These are phyloP conservation scores for Candida endomychidarum DNA, from an alignment of 805 yeast species.

Conservation along the genomic window DNA sequence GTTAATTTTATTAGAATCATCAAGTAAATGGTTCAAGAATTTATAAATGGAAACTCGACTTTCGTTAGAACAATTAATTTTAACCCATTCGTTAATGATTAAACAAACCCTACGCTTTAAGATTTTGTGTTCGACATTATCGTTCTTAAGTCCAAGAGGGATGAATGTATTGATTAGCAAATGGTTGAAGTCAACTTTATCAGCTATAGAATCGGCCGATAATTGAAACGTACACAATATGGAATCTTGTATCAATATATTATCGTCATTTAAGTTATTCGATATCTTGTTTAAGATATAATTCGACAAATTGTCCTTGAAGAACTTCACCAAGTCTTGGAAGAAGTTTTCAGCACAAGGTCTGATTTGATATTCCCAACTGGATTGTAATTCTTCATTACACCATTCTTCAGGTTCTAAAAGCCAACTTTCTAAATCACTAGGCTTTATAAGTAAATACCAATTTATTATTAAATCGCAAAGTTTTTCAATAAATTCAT, in stretches of 20 bases:
- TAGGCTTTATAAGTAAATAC: conserved; percentile 72
- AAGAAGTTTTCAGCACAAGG: conserved; percentile 87
- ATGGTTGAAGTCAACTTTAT: conserved; percentile 66
- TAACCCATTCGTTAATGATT: conserved; percentile 78
- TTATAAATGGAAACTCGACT: conserved; percentile 60
- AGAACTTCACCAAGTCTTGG: conserved; percentile 67
- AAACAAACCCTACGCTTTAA: conserved; percentile 75
- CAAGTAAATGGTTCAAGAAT: conserved; percentile 51
- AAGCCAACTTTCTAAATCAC: conserved; percentile 79
- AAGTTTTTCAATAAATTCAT: conserved; percentile 53
- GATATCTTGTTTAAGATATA: conserved; percentile 61
- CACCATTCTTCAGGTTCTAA: conserved; percentile 93
- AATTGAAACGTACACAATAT: conserved; percentile 81
- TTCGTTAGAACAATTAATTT: conserved; percentile 59
- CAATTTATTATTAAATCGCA: conserved; percentile 67
- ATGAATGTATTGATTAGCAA: conserved; percentile 58
- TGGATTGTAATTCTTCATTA: conserved; percentile 70
- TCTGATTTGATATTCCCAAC: conserved; percentile 81
- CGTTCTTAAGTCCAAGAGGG: conserved; percentile 59
- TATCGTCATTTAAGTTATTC: conserved; percentile 39
- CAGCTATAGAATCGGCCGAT: conserved; percentile 64
- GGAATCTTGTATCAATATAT: conserved; percentile 72
- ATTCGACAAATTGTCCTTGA: conserved; percentile 53
- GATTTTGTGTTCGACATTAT: conserved; percentile 52
- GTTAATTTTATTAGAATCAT: conserved; percentile 41